Evolutionary conservation across 2,329 filamentous ascomycete genomes (phyloP).

Genomic region (Epichloe sp.): DNA sequence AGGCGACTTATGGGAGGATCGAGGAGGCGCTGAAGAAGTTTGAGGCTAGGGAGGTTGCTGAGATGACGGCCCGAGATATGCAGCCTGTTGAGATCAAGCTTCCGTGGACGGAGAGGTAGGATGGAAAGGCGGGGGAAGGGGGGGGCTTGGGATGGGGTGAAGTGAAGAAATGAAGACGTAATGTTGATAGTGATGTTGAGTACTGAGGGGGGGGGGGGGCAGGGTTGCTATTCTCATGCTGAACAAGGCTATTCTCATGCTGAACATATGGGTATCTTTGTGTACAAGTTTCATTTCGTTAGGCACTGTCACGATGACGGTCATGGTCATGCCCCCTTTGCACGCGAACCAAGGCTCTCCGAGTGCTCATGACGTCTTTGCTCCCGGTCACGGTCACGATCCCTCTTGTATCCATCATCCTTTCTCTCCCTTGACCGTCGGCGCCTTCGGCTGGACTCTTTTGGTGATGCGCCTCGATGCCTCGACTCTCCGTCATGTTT

Average conservation of each 20-base stretch:
- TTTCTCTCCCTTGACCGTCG: slow-evolving; percentile 8
- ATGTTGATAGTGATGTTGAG: not conserved
- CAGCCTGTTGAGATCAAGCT: slow-evolving; percentile 35
- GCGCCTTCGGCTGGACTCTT: not conserved
- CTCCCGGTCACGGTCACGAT: slow-evolving; percentile 1
- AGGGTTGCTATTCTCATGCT: not conserved
- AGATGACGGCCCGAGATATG: slow-evolving; percentile 36
- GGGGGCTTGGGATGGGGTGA: not conserved
- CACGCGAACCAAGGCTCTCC: slow-evolving; percentile 9
- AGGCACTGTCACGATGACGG: not conserved
- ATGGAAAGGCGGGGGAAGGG: too few species aligned
- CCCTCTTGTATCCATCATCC: slow-evolving; percentile 6
- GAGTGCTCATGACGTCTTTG: slow-evolving; percentile 6
- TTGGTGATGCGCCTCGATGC: slow-evolving; percentile 7
- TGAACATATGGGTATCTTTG: not conserved
- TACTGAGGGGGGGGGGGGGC: too few species aligned
- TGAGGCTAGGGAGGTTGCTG: slow-evolving; percentile 42
- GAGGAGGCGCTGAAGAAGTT: slow-evolving; percentile 31
- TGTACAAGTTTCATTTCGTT: not conserved
- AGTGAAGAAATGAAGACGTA: not conserved
- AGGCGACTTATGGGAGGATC: slow-evolving; percentile 43
- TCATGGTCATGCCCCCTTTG: slow-evolving; percentile 7
- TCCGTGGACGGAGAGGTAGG: slow-evolving; percentile 30
- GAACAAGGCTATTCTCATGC: not conserved
- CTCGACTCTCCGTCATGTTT: slow-evolving; percentile 11